Percentiles rank a stretch among this genome's conserved stretches.
These are phyloP conservation scores for Herpetomonas tarakana DNA, from an alignment of 208 protist genomes.

Conservation along the genomic window DNA sequence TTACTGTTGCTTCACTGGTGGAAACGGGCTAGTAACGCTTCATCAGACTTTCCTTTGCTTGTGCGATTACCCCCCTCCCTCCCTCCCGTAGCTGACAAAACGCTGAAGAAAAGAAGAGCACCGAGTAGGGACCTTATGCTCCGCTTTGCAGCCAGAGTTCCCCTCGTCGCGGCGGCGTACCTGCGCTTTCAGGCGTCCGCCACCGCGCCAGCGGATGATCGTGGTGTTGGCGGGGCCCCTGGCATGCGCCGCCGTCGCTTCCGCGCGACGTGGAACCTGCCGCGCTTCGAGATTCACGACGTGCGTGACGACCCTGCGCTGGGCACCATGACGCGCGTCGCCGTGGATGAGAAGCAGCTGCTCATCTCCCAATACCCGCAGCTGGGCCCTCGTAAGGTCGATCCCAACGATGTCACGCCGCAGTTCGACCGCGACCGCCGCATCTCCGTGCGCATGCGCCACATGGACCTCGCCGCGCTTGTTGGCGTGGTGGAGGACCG, in stretches of 20 bases:
- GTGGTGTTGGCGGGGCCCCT: background rate
- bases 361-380: constrained; percentile 86
- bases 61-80: background rate
- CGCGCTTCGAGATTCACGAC: constrained; percentile 85
- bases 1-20: background rate
- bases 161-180: background rate
- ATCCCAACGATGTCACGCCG: constrained; percentile 79
- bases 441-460: constrained; percentile 69
- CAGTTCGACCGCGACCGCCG: constrained; percentile 85
- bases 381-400: constrained; percentile 78
- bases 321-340: constrained; percentile 76
- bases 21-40: background rate
- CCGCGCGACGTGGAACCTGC: constrained; percentile 28
- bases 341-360: constrained; percentile 72
- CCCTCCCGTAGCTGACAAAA: background rate
- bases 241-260: constrained; percentile 1
- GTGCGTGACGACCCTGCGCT: constrained; percentile 71
- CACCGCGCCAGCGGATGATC: background rate
- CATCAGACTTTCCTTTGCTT: background rate
- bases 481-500: constrained; percentile 62
- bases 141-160: constrained; percentile 1
- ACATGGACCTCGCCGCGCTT: constrained; percentile 72
- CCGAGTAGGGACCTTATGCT: constrained; percentile 9
- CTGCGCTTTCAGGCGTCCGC: constrained; percentile 5
- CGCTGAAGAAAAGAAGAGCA: background rate